Base-by-base conservation (phyloP, 805 yeast species). In the Starmera pachycereana region DNA sequence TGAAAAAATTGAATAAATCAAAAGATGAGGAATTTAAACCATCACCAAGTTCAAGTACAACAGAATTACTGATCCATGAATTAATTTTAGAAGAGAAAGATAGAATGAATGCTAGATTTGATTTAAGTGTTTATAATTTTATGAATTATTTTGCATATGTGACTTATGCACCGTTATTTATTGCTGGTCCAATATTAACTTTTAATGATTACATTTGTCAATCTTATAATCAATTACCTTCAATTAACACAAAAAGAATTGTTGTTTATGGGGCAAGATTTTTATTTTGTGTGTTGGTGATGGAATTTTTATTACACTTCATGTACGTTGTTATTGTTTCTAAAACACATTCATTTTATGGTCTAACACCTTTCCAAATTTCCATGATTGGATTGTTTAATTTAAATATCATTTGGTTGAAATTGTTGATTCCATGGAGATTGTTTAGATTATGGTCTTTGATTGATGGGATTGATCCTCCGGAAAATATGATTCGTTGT, bases 401-500 rank as follows among this genome's bases (percentile, higher is more conserved):
- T 54, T 69, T 92, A 52, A 89, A 85, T 52, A 76, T 92, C 39
- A 85, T 92, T 41, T 92, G 97, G 97, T 69, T 92, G 48, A 92
- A 92, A 57, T 62, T 92, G 32, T 70, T 92, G 41, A 81, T 92
- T 39, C 98, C 98, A 6, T 92, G 99, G 99, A 71, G 99, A 55
- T 63, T 90, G 37, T 92, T 92, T 64, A 68, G 99, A 46, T 68
- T 90, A 48, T 92, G 99, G 98, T 73, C 92, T 8, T 63, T 92
- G 42, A 49, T 85, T n/a, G 99, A 92, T 59, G 85, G 84, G 0
- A 86, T 90, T 39, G 97, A 92, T 54, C 85, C 97, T 0, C 97
- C 98, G 3, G 99, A 92, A 57, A 92, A 92, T 54, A 92, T 92
- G 97, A 78, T 92, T 41, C 69, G 99, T 43, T 89, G 97, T 57